Evolutionary conservation across 2,329 filamentous ascomycete genomes (phyloP), one percentile per base, ranked within the genome.

Genomic region (Colletotrichum brevisporum): DNA sequence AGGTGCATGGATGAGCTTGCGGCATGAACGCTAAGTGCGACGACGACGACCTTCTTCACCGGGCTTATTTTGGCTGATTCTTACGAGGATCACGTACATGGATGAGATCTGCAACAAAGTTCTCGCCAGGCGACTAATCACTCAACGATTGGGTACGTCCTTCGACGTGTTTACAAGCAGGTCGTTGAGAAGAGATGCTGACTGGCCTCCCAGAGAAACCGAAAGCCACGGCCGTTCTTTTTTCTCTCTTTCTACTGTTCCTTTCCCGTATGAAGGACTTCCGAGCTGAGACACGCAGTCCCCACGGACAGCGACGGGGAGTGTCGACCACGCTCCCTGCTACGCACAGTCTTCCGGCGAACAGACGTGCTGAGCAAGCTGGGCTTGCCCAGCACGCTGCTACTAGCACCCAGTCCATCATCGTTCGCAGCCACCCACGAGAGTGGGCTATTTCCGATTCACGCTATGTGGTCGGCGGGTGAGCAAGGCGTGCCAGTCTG

Each of bases 251-350:
- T 57, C 43, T 21, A 4, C 43, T 48, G 45, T 31, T 8, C 27
- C 27, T 31, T 31, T 31, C 27, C 27, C 27, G 36, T 57, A 62
- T 56, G 63, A 67, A 69, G 62, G 67, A 67, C 63, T 56, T 48
- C 26, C 18, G 45, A 69, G 67, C 67, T 69, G 67, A 69, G 67
- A 69, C 67, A 67, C 51, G 63, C 56, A 67, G 51, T 67, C 36
- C 55, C 61, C 50, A 69, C 54, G 66, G 50, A 55, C 54, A 16
- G 51, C 36, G 43, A 53, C 36, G 50, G 45, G 18, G 48, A 50
- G 54, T 15, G 50, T 55, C 50, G 24, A 43, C 26, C 61, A 50
- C 43, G 45, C 61, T 60, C 61, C 50, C 61, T 65, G 66, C 61
- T 21, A 65, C 66, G 66, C 66, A 69, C 66, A 69, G 61, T 60